Evolutionary conservation across 108 stramenopile species (phyloP).

Genomic region (Mediolabrus comicus): DNA sequence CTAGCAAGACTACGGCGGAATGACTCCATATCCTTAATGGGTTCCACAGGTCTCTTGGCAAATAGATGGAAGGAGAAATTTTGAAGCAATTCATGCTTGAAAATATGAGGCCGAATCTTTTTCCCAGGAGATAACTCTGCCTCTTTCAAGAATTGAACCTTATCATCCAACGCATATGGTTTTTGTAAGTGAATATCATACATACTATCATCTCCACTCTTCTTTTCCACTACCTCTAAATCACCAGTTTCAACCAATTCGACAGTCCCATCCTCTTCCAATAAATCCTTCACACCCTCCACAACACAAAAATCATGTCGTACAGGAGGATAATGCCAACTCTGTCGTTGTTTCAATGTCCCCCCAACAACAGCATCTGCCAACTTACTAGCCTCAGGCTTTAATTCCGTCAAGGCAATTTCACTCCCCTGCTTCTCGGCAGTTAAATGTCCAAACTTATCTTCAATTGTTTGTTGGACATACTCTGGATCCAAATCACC

Average conservation of each 20-base stretch:
- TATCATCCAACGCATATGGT: conserved; percentile 73
- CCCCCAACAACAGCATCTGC: conserved; percentile 78
- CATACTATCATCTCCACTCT: conserved; percentile 43
- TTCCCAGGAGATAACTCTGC: conserved; percentile 65
- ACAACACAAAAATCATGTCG: conserved; percentile 82
- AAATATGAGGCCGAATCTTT: conserved; percentile 85
- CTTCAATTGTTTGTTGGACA: conserved; percentile 77
- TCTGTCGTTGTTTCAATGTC: conserved; percentile 82
- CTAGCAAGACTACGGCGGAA: conserved; percentile 87
- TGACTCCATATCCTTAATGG: conserved; percentile 77
- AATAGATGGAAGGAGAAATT: conserved; percentile 95
- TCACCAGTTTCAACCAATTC: conserved; percentile 8
- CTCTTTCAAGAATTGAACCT: conserved; percentile 70
- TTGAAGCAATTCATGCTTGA: conserved; percentile 89
- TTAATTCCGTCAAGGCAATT: conserved; percentile 68
- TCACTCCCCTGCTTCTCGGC: conserved; percentile 79
- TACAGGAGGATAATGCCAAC: conserved; percentile 92
- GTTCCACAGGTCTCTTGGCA: conserved; percentile 94
- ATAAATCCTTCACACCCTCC: conserved; percentile 41
- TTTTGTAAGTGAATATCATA: conserved; percentile 86
- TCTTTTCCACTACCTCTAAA: conserved; percentile 20
- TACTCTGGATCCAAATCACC: conserved; percentile 89
- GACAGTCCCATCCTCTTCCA: conserved; percentile 18
- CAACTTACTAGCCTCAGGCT: conserved; percentile 64
- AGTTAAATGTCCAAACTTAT: conserved; percentile 84